Conservation (phyloP, 2,329 filamentous ascomycete species). For the Ceratocystis cacaofunesta region DNA sequence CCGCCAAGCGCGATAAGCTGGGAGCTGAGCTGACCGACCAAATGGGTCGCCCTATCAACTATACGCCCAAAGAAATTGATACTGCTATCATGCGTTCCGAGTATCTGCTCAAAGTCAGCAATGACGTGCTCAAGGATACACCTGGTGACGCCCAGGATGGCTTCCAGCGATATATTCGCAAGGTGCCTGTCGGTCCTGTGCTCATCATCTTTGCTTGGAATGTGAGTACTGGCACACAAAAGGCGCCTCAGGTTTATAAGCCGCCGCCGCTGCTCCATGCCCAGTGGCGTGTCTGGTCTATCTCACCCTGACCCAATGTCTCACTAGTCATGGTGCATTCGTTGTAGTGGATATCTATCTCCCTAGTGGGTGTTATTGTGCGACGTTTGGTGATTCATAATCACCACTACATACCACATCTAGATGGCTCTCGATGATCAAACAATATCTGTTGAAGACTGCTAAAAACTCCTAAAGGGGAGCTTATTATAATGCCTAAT, state of each 20-base stretch:
- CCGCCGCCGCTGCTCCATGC: neutral
- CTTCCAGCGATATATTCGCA: constrained; percentile 80
- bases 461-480: too few relatives aligned
- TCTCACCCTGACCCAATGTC: neutral
- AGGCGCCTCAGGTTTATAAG: neutral
- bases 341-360: neutral
- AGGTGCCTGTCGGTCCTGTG: constrained; percentile 74
- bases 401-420: neutral
- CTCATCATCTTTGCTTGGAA: constrained; percentile 94
- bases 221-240: constrained; percentile 36
- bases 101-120: constrained; percentile 72
- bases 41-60: constrained; percentile 88
- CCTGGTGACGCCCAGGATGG: constrained; percentile 72
- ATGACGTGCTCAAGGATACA: constrained; percentile 63
- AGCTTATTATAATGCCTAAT: constrained; percentile 15
- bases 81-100: constrained; percentile 77
- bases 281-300: neutral
- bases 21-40: constrained; percentile 78
- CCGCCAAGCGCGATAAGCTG: constrained; percentile 60
- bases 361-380: neutral
- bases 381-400: neutral
- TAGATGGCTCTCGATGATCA: too few relatives aligned
- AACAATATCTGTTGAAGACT: too few relatives aligned
- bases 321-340: neutral
- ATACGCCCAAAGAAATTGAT: constrained; percentile 65